Percentiles rank a stretch among this genome's conserved stretches.
Evolutionary conservation across 306 rosid genomes (phyloP).

Genomic region (Glycyrrhiza uralensis): DNA sequence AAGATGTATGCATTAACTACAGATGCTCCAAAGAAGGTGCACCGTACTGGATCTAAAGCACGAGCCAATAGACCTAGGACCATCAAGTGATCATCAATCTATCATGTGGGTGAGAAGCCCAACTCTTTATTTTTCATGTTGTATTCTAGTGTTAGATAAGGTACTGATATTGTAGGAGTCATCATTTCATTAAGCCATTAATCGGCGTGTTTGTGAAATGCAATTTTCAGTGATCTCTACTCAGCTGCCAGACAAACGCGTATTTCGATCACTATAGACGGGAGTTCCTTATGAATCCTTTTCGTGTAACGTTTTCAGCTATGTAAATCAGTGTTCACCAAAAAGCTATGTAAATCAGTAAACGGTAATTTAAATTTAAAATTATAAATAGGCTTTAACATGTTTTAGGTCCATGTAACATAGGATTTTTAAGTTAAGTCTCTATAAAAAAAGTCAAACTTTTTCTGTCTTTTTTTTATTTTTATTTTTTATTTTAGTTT

Average conservation of each 20-base stretch:
- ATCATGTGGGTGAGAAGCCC: background rate
- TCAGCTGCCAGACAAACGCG: background rate
- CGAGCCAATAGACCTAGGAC: constrained; percentile 65
- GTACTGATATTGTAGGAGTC: background rate
- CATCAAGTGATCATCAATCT: constrained; percentile 56
- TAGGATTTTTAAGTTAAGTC: too few relatives aligned
- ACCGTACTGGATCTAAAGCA: constrained; percentile 49
- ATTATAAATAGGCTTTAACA: too few relatives aligned
- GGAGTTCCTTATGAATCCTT: background rate
- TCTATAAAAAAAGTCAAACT: too few relatives aligned
- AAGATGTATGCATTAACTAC: constrained; percentile 85
- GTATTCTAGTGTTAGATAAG: background rate
- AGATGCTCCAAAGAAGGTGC: constrained; percentile 62
- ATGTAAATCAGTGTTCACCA: too few relatives aligned
- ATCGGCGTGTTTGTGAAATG: background rate
- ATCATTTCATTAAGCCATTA: background rate
- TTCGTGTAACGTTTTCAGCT: too few relatives aligned
- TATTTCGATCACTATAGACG: background rate
- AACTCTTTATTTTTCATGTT: background rate
- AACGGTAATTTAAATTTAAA: too few relatives aligned
- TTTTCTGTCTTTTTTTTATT: too few relatives aligned
- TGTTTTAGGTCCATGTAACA: too few relatives aligned
- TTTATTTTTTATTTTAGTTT: too few relatives aligned
- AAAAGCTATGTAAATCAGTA: too few relatives aligned
- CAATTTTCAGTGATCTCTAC: background rate